A percentile compares a stretch with the other conserved stretches of the same genome.
phyloP scores from a whole-genome alignment of 108 stramenopile species.

The Fragilaria radians region DNA sequence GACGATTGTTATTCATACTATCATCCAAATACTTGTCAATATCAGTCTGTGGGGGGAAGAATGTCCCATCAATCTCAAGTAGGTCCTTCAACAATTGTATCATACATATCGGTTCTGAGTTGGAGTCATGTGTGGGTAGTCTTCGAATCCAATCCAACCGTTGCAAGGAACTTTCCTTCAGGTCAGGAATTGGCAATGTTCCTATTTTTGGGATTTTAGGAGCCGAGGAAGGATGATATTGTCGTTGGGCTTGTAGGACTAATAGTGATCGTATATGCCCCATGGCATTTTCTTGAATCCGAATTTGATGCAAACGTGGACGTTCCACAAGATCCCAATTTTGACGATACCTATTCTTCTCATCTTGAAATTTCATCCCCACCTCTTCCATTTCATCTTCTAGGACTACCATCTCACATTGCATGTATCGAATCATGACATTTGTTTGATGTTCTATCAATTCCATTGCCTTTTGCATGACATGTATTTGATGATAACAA shows the following conservation, averaged over 20 bases:
- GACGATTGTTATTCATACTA: too few species aligned
- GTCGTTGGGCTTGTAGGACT: background rate
- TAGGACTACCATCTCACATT: background rate
- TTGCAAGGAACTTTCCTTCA: background rate
- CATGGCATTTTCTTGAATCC: conserved; percentile 1
- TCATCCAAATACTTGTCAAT: background rate
- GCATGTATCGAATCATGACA: background rate
- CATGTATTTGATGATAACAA: background rate
- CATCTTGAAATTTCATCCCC: background rate
- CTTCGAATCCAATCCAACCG: background rate
- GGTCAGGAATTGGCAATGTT: background rate
- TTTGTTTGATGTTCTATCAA: background rate
- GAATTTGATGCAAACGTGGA: background rate
- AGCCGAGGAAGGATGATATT: background rate
- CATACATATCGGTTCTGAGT: background rate
- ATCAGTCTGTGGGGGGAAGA: background rate
- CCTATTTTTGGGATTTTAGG: too few species aligned
- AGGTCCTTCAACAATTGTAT: background rate
- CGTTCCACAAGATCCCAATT: background rate
- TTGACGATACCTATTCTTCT: background rate
- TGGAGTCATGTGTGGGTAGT: background rate
- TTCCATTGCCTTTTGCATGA: background rate
- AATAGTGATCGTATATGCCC: background rate
- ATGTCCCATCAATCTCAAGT: background rate
- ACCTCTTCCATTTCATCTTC: background rate